Conservation (phyloP, 768 basidiomycete genomes). For the Panus rudis region DNA sequence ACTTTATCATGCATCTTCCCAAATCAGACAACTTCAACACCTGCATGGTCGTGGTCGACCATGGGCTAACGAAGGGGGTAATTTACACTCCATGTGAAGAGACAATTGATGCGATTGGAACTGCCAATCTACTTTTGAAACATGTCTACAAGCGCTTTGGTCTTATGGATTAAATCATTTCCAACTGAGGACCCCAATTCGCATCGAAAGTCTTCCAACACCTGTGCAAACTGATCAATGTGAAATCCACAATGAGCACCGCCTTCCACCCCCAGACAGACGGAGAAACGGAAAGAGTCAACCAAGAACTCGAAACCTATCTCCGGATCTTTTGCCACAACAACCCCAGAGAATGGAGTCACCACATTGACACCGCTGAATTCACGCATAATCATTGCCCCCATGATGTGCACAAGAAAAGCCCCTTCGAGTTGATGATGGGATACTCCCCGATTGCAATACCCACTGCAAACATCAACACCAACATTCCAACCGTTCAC, state of each 20-base stretch:
- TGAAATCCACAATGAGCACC: constrained; percentile 18
- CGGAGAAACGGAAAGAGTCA: constrained; percentile 27
- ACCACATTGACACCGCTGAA: constrained; percentile 19
- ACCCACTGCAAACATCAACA: not conserved
- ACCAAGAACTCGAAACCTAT: constrained; percentile 27
- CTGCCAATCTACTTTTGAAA: constrained; percentile 9
- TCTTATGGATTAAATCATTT: constrained; percentile 4
- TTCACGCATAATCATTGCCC: constrained; percentile 24
- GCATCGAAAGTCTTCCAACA: constrained; percentile 5
- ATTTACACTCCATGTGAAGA: constrained; percentile 19
- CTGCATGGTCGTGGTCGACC: constrained; percentile 16
- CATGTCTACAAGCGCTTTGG: constrained; percentile 11
- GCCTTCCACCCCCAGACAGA: constrained; percentile 32
- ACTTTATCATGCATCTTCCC: constrained; percentile 21
- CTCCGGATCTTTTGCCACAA: constrained; percentile 18
- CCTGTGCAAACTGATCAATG: constrained; percentile 9
- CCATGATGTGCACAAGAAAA: constrained; percentile 20
- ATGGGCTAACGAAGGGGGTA: constrained; percentile 20
- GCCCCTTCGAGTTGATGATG: constrained; percentile 28
- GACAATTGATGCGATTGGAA: constrained; percentile 11
- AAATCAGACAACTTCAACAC: constrained; percentile 12
- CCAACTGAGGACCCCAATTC: constrained; percentile 11
- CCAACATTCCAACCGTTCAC: constrained; percentile 9
- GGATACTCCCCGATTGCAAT: constrained; percentile 15
- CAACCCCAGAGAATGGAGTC: constrained; percentile 22